Evolutionary conservation across 1,284 basidiomycete species (phyloP), one percentile per base, ranked within the genome.

Genomic region (Tylopilus sp.): DNA sequence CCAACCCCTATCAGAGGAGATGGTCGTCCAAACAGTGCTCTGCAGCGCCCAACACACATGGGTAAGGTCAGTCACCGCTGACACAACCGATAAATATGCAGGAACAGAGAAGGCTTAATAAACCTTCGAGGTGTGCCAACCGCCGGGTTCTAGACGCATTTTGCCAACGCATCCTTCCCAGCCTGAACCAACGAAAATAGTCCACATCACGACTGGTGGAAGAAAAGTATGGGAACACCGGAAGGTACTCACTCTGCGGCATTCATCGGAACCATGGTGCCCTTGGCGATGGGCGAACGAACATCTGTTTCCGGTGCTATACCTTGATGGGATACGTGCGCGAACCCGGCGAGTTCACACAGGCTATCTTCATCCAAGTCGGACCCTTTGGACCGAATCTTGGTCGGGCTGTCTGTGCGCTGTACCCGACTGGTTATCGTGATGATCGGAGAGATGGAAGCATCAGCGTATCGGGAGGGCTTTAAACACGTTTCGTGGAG

Each of bases 11-110:
- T 42, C 26, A 35, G 49, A 42, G 63, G 65, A 28, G 66, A 59
- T 4, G 66, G 65, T 30, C 63, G 56, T 28, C 53, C 66, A 46
- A 66, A 65, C n/a, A 29, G 41, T 46, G 43, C 54, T 54, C 66
- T 62, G 46, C 28, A 54, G 48, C 28, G 29, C 38, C 46, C 47
- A 48, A 49, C 52, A 49, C 10, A 40, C 35, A 44, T 63, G 53
- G 61, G 65, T 51, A 46, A 61, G 40, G 38, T 49, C 43, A 25
- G 48, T 51, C 41, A 53, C 39, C 19, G 19, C 29, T 45, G 64
- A 43, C 12, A 35, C 42, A 28, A 58, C 44, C 42, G 28, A 56
- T 28, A 62, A 52, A 52, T 45, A 54, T 2, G 47, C 44, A 51
- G 60, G 43, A 49, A 61, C 52, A 50, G 43, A 58, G 19, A 53